These are phyloP conservation scores for Thermothielavioides terrestris DNA, from an alignment of 495 filamentous ascomycete genomes.

Conservation along the genomic window DNA sequence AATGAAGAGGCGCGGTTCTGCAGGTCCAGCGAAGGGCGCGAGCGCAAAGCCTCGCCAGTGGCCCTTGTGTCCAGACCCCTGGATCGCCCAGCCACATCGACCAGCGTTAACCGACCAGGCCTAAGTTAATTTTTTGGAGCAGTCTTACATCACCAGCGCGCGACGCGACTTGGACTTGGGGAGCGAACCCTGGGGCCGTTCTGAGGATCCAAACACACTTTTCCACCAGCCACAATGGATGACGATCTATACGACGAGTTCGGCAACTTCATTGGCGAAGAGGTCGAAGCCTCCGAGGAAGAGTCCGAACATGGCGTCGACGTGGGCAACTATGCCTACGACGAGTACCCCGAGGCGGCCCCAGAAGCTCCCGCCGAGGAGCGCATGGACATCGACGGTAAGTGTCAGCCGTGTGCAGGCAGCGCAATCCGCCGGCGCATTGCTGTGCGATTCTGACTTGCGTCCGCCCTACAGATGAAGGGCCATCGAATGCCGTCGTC, in stretches of 20 bases:
- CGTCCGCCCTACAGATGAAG: conserved; percentile 49
- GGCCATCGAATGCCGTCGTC: conserved; percentile 93
- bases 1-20: background rate
- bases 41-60: background rate
- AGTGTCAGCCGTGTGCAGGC: conserved; percentile 8
- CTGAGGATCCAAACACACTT: background rate
- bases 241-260: conserved; percentile 33
- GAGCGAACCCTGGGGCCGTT: background rate
- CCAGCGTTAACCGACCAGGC: background rate
- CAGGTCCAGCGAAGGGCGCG: background rate
- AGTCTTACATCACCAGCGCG: conserved; percentile 10
- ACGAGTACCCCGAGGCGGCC: conserved; percentile 59
- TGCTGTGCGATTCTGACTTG: conserved; percentile 13
- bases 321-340: conserved; percentile 70
- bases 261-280: conserved; percentile 54
- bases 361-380: conserved; percentile 62
- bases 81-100: background rate
- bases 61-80: too few species aligned
- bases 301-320: conserved; percentile 67
- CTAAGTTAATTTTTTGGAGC: conserved; percentile 14
- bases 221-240: conserved; percentile 22
- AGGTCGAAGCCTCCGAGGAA: conserved; percentile 75
- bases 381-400: conserved; percentile 90
- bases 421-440: conserved; percentile 2
- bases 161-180: conserved; percentile 11